A percentile compares a stretch with the other conserved stretches of the same genome.
Evolutionary conservation across 176 grass and related monocot species (phyloP).

Genomic region (Bothriochloa decipiens): DNA sequence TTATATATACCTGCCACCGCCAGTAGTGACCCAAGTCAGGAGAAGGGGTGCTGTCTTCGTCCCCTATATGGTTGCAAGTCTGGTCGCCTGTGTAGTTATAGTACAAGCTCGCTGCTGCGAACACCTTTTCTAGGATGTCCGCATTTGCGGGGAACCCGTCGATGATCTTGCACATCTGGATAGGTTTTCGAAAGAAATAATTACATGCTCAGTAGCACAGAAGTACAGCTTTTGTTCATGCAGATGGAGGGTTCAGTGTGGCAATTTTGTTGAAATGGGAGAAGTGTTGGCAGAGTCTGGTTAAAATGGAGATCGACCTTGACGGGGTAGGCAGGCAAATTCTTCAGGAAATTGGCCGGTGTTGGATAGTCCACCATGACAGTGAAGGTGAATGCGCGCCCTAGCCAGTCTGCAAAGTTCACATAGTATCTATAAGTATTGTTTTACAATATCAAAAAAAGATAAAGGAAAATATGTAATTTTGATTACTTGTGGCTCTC

Average conservation of each 20-base stretch:
- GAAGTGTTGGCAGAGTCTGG: background rate
- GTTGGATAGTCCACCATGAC: slow-evolving; percentile 91
- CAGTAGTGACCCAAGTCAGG: slow-evolving; percentile 53
- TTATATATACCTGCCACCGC: slow-evolving; percentile 75
- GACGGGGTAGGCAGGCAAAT: slow-evolving; percentile 77
- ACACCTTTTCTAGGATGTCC: slow-evolving; percentile 61
- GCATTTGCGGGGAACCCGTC: slow-evolving; percentile 52
- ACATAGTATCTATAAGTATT: no score
- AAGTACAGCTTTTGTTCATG: background rate
- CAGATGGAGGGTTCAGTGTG: background rate
- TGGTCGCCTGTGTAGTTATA: slow-evolving; percentile 84
- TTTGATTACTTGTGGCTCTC: background rate
- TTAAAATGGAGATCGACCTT: slow-evolving; percentile 37
- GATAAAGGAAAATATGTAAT: background rate
- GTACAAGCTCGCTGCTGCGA: slow-evolving; percentile 71
- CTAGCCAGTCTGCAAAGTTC: slow-evolving; percentile 53
- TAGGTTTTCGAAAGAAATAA: slow-evolving; percentile 4
- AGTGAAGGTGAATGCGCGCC: slow-evolving; percentile 60
- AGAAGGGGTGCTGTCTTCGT: slow-evolving; percentile 52
- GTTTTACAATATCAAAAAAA: no score
- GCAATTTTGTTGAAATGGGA: slow-evolving; percentile 12
- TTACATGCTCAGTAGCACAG: background rate
- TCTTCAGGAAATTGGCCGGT: slow-evolving; percentile 66
- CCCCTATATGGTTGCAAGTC: slow-evolving; percentile 66
- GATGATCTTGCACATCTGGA: slow-evolving; percentile 90